A percentile compares a stretch with the other conserved stretches of the same genome.
Evolutionary conservation across 2,329 filamentous ascomycete species (phyloP).

Genomic region (Fusarium tricinctum): DNA sequence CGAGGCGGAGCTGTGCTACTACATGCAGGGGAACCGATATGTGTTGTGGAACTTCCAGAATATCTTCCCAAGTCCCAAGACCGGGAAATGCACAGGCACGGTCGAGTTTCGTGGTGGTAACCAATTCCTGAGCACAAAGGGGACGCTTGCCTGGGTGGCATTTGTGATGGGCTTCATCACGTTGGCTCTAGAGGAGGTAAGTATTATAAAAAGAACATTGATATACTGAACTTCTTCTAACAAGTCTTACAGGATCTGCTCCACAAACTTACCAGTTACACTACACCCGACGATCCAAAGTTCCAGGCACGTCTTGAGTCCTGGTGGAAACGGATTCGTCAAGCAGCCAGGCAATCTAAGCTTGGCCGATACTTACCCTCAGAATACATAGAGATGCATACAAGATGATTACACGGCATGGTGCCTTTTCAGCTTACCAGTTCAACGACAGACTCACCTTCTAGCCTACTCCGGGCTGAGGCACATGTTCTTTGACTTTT

Average conservation of each 20-base stretch:
- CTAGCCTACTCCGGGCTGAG: neutral
- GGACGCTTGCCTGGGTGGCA: conserved; percentile 57
- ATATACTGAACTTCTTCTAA: conserved; percentile 12
- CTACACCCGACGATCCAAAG: conserved; percentile 48
- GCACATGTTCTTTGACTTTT: conserved; percentile 12
- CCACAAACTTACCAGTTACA: conserved; percentile 48
- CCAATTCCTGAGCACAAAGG: conserved; percentile 56
- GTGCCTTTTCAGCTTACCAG: neutral
- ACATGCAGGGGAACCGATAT: conserved; percentile 58
- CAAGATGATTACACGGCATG: conserved; percentile 40
- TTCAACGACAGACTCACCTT: conserved; percentile 12
- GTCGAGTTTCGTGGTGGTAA: conserved; percentile 59
- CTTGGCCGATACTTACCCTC: conserved; percentile 54
- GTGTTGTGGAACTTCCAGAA: conserved; percentile 60
- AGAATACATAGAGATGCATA: conserved; percentile 53
- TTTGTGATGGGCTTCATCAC: conserved; percentile 58
- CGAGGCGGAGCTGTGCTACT: conserved; percentile 54
- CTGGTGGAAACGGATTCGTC: conserved; percentile 55
- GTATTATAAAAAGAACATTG: conserved; percentile 5
- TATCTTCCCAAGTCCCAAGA: conserved; percentile 56
- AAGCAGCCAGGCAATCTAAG: conserved; percentile 54
- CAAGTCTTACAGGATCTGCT: conserved; percentile 51
- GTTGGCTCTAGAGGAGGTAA: conserved; percentile 54
- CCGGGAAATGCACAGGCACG: conserved; percentile 55
- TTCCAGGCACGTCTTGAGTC: conserved; percentile 50